Evolutionary conservation across 768 basidiomycete genomes (phyloP).

Genomic region (Udeniomyces megalosporus): DNA sequence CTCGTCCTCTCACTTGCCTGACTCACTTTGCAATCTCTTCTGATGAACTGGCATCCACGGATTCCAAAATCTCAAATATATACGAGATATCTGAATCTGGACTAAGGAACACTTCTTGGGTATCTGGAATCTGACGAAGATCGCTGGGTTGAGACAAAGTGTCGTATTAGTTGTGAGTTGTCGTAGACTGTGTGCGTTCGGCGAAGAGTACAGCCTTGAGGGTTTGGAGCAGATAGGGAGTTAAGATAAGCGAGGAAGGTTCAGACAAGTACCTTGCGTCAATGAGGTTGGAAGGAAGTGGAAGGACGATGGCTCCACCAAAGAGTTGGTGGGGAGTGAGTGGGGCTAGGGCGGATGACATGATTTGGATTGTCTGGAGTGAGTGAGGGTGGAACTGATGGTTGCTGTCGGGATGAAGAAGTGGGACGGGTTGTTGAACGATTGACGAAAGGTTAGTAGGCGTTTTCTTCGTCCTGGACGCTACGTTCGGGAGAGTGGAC

Average conservation of each 20-base stretch:
- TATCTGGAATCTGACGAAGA: constrained; percentile 77
- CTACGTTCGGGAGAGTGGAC: no score
- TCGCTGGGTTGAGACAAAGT: constrained; percentile 32
- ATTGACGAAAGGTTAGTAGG: no score
- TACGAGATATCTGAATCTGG: constrained; percentile 53
- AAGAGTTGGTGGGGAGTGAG: constrained; percentile 39
- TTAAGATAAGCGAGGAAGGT: background rate
- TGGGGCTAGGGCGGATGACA: background rate
- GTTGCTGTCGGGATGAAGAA: no score
- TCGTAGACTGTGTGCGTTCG: no score
- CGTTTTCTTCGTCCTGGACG: no score
- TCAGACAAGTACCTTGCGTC: constrained; percentile 63
- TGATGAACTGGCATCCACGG: no score
- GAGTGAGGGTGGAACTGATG: no score
- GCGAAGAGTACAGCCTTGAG: background rate
- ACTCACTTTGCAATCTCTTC: no score
- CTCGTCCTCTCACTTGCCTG: no score
- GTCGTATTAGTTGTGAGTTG: no score
- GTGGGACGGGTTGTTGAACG: no score
- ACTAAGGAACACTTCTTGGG: constrained; percentile 80
- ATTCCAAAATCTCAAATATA: constrained; percentile 66
- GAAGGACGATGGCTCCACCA: constrained; percentile 64
- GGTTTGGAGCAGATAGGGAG: constrained; percentile 8
- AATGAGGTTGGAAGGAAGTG: constrained; percentile 42
- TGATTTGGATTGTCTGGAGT: no score